Evolutionary conservation across 345 rosid genomes (phyloP).

Genomic region (Populus tremula): DNA sequence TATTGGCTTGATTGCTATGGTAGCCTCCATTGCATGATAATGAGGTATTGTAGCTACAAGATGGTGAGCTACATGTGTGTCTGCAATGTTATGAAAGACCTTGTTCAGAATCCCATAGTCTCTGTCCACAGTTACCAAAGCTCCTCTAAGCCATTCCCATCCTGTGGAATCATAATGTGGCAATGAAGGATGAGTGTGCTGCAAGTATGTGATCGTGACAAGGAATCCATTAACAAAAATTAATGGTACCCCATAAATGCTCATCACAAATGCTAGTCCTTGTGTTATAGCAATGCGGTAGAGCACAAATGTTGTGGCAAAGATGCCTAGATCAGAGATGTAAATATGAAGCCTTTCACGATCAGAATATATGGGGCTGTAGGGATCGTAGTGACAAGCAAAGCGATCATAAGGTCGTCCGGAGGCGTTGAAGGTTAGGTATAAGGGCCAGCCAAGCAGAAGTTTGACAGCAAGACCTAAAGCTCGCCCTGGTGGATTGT

Average conservation of each 20-base stretch:
- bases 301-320: neutral
- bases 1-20: neutral
- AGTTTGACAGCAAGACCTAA: conserved; percentile 32
- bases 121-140: conserved; percentile 18
- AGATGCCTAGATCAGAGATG: conserved; percentile 8
- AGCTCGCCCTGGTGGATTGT: conserved; percentile 47
- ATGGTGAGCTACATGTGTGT: neutral
- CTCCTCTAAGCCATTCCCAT: conserved; percentile 26
- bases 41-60: neutral
- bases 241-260: conserved; percentile 13
- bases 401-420: conserved; percentile 45
- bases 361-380: conserved; percentile 15
- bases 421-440: conserved; percentile 46
- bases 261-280: conserved; percentile 2
- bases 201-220: conserved; percentile 10
- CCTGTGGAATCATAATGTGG: conserved; percentile 18
- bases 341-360: conserved; percentile 11
- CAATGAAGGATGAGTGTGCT: conserved; percentile 20
- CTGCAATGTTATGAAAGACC: neutral
- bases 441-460: conserved; percentile 49
- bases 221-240: conserved; percentile 11
- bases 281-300: neutral
- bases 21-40: neutral
- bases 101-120: conserved; percentile 16
- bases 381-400: conserved; percentile 47